Conservation (phyloP, 306 rosid species). For the Macrotyloma uniflorum region DNA sequence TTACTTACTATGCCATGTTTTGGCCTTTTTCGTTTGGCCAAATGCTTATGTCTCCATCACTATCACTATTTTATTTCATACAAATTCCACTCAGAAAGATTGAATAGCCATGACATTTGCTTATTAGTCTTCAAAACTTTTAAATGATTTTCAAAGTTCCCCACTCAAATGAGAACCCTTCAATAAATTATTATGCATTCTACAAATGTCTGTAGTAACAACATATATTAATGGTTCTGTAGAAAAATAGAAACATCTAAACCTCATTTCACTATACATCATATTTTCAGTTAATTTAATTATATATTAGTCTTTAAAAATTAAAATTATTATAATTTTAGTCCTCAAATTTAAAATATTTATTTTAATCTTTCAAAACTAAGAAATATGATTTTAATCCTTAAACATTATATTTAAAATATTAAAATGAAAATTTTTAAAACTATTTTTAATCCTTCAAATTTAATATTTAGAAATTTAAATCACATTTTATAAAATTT, state of each 20-base stretch:
- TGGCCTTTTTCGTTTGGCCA: conserved; percentile 2
- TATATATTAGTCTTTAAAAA: too few species aligned
- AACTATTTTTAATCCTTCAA: too few species aligned
- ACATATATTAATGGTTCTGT: conserved; percentile 25
- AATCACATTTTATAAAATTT: too few species aligned
- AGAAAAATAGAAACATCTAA: conserved; percentile 1
- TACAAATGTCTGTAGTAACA: conserved; percentile 25
- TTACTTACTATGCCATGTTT: conserved; percentile 33
- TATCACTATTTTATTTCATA: conserved; percentile 10
- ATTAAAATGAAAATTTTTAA: too few species aligned
- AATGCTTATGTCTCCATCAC: conserved; percentile 48
- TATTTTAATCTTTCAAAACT: too few species aligned
- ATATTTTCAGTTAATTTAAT: conserved; percentile 25
- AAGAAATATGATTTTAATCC: too few species aligned
- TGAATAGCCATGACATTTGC: conserved; percentile 28
- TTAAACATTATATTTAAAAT: too few species aligned
- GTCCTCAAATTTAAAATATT: too few species aligned
- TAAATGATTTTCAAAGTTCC: conserved; percentile 36
- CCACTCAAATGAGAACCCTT: conserved; percentile 43
- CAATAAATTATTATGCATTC: conserved; percentile 28
- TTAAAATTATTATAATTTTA: too few species aligned
- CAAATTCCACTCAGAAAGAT: conserved; percentile 39
- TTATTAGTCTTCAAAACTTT: conserved; percentile 30
- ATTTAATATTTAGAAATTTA: too few species aligned
- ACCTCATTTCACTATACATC: conserved; percentile 29